Percentiles rank a stretch among this genome's conserved stretches.
Conservation (phyloP, 768 basidiomycete species). For the Chalciporus sphaerocephalus region DNA sequence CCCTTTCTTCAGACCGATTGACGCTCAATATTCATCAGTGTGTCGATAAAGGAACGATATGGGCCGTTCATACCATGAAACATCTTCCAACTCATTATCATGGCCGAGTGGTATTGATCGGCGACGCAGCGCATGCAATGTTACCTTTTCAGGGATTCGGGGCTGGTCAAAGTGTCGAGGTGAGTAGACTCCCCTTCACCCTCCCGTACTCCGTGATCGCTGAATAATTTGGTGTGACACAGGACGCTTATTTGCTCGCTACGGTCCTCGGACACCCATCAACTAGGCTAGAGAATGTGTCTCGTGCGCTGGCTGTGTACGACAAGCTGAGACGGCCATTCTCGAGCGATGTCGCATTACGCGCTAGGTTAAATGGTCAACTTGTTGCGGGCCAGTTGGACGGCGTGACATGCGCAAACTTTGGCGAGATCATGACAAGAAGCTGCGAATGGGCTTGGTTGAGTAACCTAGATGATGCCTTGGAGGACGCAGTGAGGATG, state of each 20-base stretch:
- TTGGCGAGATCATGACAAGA: conserved; percentile 41
- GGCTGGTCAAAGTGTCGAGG: conserved; percentile 43
- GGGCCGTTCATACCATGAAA: conserved; percentile 60
- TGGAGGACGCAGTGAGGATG: conserved; percentile 17
- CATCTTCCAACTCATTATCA: conserved; percentile 48
- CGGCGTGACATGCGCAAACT: conserved; percentile 31
- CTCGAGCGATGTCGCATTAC: conserved; percentile 33
- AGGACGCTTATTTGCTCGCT: conserved; percentile 38
- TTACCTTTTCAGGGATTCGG: conserved; percentile 42
- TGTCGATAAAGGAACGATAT: conserved; percentile 47
- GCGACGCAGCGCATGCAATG: conserved; percentile 43
- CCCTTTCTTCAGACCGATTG: not conserved
- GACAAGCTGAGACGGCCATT: conserved; percentile 49
- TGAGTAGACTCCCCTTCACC: conserved; percentile 13
- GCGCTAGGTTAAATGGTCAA: conserved; percentile 19
- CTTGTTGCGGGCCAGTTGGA: conserved; percentile 13
- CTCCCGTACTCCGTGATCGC: too few relatives aligned
- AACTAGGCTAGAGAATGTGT: conserved; percentile 32
- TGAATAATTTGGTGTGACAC: not conserved
- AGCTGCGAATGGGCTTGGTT: conserved; percentile 56
- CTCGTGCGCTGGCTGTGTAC: conserved; percentile 42
- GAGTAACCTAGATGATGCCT: conserved; percentile 17
- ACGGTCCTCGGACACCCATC: conserved; percentile 42
- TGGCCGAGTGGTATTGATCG: conserved; percentile 48
- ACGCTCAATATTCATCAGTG: too few relatives aligned